These are phyloP conservation scores for Exobasidium rhododendri DNA, from an alignment of 1,284 basidiomycete genomes.

Conservation along the genomic window DNA sequence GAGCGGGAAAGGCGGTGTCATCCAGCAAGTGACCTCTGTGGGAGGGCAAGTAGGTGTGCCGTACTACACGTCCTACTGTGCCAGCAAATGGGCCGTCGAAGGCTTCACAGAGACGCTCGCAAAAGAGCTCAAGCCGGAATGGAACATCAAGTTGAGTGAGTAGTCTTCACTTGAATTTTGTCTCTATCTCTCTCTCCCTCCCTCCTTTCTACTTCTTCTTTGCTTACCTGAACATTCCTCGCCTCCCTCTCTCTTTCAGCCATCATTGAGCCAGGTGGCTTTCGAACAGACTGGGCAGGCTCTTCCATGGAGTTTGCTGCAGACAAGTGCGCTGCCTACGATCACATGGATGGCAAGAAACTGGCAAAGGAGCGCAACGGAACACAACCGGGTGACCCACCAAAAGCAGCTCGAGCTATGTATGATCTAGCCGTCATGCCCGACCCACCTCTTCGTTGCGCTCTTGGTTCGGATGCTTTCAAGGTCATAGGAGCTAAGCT, in stretches of 20 bases:
- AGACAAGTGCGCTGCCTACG: conserved; percentile 29
- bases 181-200: too few species aligned
- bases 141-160: conserved; percentile 53
- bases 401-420: conserved; percentile 49
- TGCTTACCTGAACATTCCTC: too few species aligned
- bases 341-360: conserved; percentile 18
- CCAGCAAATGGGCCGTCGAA: conserved; percentile 52
- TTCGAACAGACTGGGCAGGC: conserved; percentile 22
- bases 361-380: conserved; percentile 32
- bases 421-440: conserved; percentile 53
- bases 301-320: conserved; percentile 24
- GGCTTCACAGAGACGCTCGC: conserved; percentile 53
- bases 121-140: conserved; percentile 41
- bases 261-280: conserved; percentile 47
- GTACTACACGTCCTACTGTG: conserved; percentile 54
- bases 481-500: conserved; percentile 38
- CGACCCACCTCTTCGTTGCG: conserved; percentile 55
- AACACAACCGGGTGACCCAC: conserved; percentile 55
- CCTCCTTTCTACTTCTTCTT: neutral
- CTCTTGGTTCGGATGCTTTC: conserved; percentile 55
- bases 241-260: conserved; percentile 5
- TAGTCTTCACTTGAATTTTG: neutral
- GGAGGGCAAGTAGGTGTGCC: conserved; percentile 52
- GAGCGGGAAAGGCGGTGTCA: conserved; percentile 46
- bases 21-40: conserved; percentile 43